Evolutionary conservation across 768 basidiomycete genomes (phyloP).

Genomic region (Lepiota venenata): DNA sequence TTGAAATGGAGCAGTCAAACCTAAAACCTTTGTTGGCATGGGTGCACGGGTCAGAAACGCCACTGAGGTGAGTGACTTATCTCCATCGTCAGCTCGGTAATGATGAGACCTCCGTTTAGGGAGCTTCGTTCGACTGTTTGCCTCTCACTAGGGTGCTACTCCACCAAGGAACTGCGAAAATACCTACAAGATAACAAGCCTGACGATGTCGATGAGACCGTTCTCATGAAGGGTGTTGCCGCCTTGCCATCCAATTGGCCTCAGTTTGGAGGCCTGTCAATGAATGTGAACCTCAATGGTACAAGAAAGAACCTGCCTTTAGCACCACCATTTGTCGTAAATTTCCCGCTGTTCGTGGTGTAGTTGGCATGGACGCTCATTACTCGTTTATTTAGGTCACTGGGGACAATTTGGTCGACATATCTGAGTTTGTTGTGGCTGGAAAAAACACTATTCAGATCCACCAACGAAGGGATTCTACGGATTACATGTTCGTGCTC

Average conservation of each 20-base stretch:
- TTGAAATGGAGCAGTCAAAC: slow-evolving; percentile 22
- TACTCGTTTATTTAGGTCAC: slow-evolving; percentile 30
- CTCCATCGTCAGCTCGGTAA: neutral
- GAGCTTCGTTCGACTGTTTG: slow-evolving; percentile 34
- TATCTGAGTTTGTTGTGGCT: slow-evolving; percentile 38
- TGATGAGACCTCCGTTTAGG: slow-evolving; percentile 17
- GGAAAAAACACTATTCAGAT: slow-evolving; percentile 45
- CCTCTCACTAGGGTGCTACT: slow-evolving; percentile 44
- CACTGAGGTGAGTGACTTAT: slow-evolving; percentile 25
- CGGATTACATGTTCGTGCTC: slow-evolving; percentile 42
- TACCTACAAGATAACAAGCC: slow-evolving; percentile 12
- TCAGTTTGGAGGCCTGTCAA: slow-evolving; percentile 25
- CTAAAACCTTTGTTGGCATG: slow-evolving; percentile 29
- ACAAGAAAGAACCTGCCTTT: slow-evolving; percentile 29
- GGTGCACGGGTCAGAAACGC: slow-evolving; percentile 25
- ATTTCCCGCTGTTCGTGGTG: slow-evolving; percentile 8
- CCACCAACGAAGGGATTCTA: slow-evolving; percentile 38
- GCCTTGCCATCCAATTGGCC: slow-evolving; percentile 43
- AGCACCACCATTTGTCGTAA: slow-evolving; percentile 39
- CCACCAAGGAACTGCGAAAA: slow-evolving; percentile 19
- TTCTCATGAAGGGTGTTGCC: slow-evolving; percentile 12
- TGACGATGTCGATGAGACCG: slow-evolving; percentile 16
- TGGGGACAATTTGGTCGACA: slow-evolving; percentile 46
- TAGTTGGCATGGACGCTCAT: neutral
- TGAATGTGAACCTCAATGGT: slow-evolving; percentile 30